phyloP scores from a whole-genome alignment of 2,329 filamentous ascomycete genomes.

The Fusarium nelsonii region DNA sequence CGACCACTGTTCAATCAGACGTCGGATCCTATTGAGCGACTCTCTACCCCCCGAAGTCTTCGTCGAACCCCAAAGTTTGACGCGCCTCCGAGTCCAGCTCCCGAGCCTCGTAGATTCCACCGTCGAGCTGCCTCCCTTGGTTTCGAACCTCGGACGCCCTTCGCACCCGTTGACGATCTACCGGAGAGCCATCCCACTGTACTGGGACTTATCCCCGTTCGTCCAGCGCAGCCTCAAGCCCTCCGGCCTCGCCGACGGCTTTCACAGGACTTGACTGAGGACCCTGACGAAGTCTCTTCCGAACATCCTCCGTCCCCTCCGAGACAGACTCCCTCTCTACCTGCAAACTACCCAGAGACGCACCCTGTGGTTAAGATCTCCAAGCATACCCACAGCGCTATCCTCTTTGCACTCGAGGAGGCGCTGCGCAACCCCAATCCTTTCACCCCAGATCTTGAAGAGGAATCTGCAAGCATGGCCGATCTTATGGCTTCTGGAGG shows the following conservation, averaged over 20 bases:
- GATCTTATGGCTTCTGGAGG: conserved; percentile 75
- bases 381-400: conserved; percentile 85
- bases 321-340: conserved; percentile 48
- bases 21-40: conserved; percentile 56
- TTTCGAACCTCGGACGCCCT: conserved; percentile 57
- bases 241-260: conserved; percentile 52
- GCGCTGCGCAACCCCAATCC: conserved; percentile 83
- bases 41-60: conserved; percentile 61
- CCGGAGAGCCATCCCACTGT: conserved; percentile 46
- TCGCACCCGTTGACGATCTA: conserved; percentile 38
- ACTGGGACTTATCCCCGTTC: conserved; percentile 52
- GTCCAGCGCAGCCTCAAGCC: conserved; percentile 55
- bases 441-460: conserved; percentile 85
- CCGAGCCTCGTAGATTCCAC: conserved; percentile 58
- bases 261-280: conserved; percentile 64
- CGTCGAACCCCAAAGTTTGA: conserved; percentile 67
- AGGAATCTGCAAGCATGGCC: conserved; percentile 94
- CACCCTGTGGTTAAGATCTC: conserved; percentile 75
- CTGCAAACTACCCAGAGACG: conserved; percentile 53
- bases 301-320: conserved; percentile 47
- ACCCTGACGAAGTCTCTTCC: conserved; percentile 57
- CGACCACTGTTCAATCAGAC: conserved; percentile 45
- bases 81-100: conserved; percentile 56
- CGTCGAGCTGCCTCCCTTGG: conserved; percentile 63
- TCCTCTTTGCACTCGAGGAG: conserved; percentile 93